phyloP scores from a whole-genome alignment of 2,329 filamentous ascomycete species.

The Claviceps humidiphila region DNA sequence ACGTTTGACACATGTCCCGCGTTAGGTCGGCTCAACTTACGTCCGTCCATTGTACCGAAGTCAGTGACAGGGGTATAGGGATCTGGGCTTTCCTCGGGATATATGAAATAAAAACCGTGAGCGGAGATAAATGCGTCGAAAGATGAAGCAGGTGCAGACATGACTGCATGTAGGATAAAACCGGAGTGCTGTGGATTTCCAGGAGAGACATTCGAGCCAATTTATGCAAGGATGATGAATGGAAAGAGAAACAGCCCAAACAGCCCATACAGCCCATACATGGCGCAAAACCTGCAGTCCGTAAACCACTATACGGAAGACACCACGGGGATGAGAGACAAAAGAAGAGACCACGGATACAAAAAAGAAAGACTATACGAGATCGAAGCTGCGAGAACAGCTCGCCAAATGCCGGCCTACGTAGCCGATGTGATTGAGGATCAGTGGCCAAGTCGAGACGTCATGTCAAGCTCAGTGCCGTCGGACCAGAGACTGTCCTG shows the following conservation, averaged over 20 bases:
- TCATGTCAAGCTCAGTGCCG: constrained; percentile 4
- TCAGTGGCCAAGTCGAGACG: neutral
- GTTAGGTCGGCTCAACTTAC: constrained; percentile 7
- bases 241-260: neutral
- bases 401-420: neutral
- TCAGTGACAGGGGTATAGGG: neutral
- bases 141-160: constrained; percentile 1
- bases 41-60: constrained; percentile 14
- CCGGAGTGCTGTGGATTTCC: neutral
- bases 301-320: neutral
- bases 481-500: neutral
- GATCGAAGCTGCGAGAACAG: neutral
- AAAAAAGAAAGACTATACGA: neutral
- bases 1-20: neutral
- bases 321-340: neutral
- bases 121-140: neutral
- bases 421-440: neutral
- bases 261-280: neutral
- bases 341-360: neutral
- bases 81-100: constrained; percentile 1
- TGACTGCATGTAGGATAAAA: neutral
- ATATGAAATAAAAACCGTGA: neutral
- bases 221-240: neutral
- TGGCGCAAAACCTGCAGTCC: neutral
- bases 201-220: neutral